Base-by-base conservation (phyloP, 2,329 filamentous ascomycete genomes). In the Claviceps lovelessii region DNA sequence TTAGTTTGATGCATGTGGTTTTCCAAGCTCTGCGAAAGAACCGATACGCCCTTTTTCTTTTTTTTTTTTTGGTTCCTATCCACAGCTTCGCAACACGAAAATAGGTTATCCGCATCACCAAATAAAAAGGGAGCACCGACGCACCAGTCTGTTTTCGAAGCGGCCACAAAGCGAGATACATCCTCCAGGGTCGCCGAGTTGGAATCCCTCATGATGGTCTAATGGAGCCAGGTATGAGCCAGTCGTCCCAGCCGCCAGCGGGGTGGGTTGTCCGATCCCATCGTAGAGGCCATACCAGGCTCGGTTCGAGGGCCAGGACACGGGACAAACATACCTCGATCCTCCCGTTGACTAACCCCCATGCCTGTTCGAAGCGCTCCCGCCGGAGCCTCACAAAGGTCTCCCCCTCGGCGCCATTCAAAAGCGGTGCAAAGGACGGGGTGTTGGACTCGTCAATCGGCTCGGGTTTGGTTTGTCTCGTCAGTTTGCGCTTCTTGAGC, bases 331-430 rank as follows among this genome's bases (percentile, higher is more conserved):
- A 29, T 56, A 70, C 70, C 64, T 84, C 76, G 52, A 90, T 84
- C 31, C 79, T 77, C 49, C 69, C 66, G 57, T 88, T 78, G 60
- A 88, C 79, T 44, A 74, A 69, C 2, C 72, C 68, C 88, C 88
- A 93, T 51, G 80, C 72, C 53, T 75, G 68, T 52, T 80, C 70
- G 66, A 83, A 91, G 3, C 80, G 71, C 49, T 73, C 68, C 63
- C 82, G 74, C 28, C 88, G 76, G 52, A 81, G 68, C 8, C 65
- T 65, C 28, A 78, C 73, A 54, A 72, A 74, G 37, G 72, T 71
- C 2, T 71, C 61, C 48, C 65, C 69, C 66, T 86, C 83, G 0
- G 67, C 64, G 4, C 79, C 80, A 56, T 75, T 72, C 8, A 86
- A 67, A 19, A 85, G 70, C 8, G 75, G 69, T 23, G 75, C 72